A percentile compares a stretch with the other conserved stretches of the same genome.
These are phyloP conservation scores for Pseudogymnoascus sp. DNA, from an alignment of 2,329 filamentous ascomycete species.

Conservation along the genomic window DNA sequence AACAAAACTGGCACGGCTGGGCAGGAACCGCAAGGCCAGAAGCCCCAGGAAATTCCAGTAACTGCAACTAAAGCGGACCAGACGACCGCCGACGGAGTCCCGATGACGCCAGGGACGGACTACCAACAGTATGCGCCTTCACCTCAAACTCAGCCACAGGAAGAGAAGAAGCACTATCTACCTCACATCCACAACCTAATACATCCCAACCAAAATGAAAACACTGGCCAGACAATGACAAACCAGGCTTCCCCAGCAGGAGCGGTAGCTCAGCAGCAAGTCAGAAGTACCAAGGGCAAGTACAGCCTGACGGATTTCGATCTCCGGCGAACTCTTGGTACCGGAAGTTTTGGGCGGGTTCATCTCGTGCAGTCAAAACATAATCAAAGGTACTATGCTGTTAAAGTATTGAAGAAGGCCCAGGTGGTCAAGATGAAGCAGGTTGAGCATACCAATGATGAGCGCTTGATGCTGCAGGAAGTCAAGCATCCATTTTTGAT, in stretches of 20 bases:
- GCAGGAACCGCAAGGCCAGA: conserved; percentile 31
- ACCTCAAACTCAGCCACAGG: conserved; percentile 28
- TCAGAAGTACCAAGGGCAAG: conserved; percentile 86
- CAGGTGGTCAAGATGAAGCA: conserved; percentile 99
- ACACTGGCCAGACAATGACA: conserved; percentile 28
- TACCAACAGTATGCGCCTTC: conserved; percentile 21
- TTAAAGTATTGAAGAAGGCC: conserved; percentile 97
- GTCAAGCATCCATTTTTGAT: conserved; percentile 98
- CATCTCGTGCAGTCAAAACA: conserved; percentile 97
- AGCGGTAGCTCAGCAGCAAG: conserved; percentile 16
- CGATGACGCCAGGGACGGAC: conserved; percentile 30
- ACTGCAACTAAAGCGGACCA: conserved; percentile 26
- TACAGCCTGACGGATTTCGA: conserved; percentile 89
- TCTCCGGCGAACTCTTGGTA: conserved; percentile 85
- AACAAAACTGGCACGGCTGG: conserved; percentile 58
- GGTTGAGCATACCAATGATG: conserved; percentile 98
- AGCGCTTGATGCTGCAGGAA: conserved; percentile 88
- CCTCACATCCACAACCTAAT: conserved; percentile 81
- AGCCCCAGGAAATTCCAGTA: conserved; percentile 22
- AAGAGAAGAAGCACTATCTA: conserved; percentile 51
- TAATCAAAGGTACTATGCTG: conserved; percentile 95
- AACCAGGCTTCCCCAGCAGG: conserved; percentile 21
- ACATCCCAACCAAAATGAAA: conserved; percentile 54
- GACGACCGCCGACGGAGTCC: conserved; percentile 13
- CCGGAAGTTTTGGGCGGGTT: conserved; percentile 92